Base-by-base conservation (phyloP, 768 basidiomycete genomes). In the Mycena latifolia region DNA sequence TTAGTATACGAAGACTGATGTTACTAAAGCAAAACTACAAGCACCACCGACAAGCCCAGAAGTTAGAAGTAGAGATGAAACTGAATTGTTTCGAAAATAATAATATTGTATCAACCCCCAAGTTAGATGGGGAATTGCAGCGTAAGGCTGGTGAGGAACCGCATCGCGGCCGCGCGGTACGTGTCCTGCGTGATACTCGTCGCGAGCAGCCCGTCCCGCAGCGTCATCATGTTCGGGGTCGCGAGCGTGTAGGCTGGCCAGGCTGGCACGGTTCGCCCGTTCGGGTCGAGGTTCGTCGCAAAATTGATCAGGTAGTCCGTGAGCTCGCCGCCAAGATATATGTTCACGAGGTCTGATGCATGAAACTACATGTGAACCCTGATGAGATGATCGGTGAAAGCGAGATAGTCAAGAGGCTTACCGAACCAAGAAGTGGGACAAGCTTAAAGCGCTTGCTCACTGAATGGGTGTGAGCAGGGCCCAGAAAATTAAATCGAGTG, bases 201-300 rank as follows among this genome's bases (percentile, higher is more conserved):
- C 31, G 7, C 31, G 5, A 33, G n/a, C n/a, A n/a, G n/a, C n/a
- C n/a, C n/a, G n/a, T n/a, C n/a, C n/a, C n/a, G n/a, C n/a, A n/a
- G n/a, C n/a, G 79, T 83, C 50, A 83, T 69, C 52, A 84, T 72
- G 37, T 76, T 73, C 12, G 80, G 79, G 8, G 75, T 71, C 0
- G 37, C 61, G 0, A 73, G 64, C 10, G 74, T 77, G 53, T 85
- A 86, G 54, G 76, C 74, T 0, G 85, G 85, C 86, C 85, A 87
- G 20, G 72, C 64, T 22, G 80, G 52, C 27, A 77, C 78, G 5
- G 71, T 73, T 8, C 63, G 50, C 14, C 73, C 78, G 66, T 88
- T 88, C 0, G 81, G 86, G 71, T 86, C 73, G 51, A 84, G 80
- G 18, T 72, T 24, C 86, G 76, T n/a, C n/a, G n/a, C n/a, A n/a